phyloP scores from a whole-genome alignment of 1,139 yeast species.

The Candida smagusa region DNA sequence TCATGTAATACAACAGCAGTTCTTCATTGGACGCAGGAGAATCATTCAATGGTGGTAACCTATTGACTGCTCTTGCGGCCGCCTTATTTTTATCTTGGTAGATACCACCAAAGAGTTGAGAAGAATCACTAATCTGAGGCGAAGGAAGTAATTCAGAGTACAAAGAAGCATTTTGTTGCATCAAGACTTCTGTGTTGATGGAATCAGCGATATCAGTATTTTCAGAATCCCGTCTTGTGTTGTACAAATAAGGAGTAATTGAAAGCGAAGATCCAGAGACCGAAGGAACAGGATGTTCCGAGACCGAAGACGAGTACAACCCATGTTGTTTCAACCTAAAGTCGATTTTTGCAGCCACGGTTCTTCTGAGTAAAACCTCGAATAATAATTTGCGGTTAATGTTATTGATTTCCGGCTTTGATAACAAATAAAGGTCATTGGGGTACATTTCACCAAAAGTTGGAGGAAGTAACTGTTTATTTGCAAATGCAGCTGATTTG shows the following conservation, averaged over 20 bases:
- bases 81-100: conserved; percentile 4
- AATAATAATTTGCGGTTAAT: conserved; percentile 32
- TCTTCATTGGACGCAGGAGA: not conserved
- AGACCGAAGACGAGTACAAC: not conserved
- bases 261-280: conserved; percentile 5
- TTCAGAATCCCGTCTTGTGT: not conserved
- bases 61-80: not conserved
- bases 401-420: conserved; percentile 23
- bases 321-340: conserved; percentile 28
- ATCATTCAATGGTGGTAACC: not conserved
- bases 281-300: conserved; percentile 3
- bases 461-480: conserved; percentile 19
- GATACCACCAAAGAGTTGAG: conserved; percentile 27
- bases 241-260: not conserved
- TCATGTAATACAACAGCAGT: conserved; percentile 6
- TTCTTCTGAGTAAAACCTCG: conserved; percentile 39
- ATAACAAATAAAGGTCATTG: conserved; percentile 23
- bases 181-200: conserved; percentile 29
- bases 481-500: conserved; percentile 26
- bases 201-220: conserved; percentile 13
- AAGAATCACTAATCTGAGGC: conserved; percentile 37
- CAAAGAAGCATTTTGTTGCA: conserved; percentile 31
- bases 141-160: conserved; percentile 36
- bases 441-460: conserved; percentile 31
- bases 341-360: conserved; percentile 43